A percentile compares a stretch with the other conserved stretches of the same genome.
Conservation (phyloP, 805 yeast genomes). For the Starmerella ratchasimensis region DNA sequence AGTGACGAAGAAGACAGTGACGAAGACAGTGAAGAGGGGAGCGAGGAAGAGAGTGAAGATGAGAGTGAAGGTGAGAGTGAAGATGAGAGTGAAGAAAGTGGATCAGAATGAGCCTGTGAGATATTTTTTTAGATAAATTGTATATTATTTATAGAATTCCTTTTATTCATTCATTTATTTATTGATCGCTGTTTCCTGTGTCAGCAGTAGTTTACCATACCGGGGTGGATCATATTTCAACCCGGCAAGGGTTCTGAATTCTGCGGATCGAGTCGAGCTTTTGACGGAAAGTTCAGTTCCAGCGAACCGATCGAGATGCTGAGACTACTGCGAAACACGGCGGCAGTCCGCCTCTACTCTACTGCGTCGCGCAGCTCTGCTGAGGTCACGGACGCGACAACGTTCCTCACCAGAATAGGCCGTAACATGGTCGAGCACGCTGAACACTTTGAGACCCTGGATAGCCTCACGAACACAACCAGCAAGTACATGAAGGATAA, state of each 20-base stretch:
- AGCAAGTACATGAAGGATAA: constrained; percentile 49
- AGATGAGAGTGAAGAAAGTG: neutral
- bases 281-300: no score
- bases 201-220: no score
- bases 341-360: constrained; percentile 1
- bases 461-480: constrained; percentile 44
- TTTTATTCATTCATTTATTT: no score
- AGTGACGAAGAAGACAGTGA: constrained; percentile 19
- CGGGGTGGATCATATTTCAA: no score
- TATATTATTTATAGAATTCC: no score
- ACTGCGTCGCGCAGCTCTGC: constrained; percentile 32
- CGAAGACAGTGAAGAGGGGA: constrained; percentile 9
- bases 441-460: constrained; percentile 63
- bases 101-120: no score
- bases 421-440: constrained; percentile 53
- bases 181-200: no score
- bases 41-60: neutral
- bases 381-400: constrained; percentile 50
- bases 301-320: no score
- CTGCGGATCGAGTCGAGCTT: no score
- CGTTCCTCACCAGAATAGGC: constrained; percentile 70
- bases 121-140: no score
- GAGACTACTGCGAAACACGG: no score
- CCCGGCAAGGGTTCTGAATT: no score
- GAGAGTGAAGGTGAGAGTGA: neutral